phyloP scores from a whole-genome alignment of 106 monocot genomes.

The Apostasia shenzhenica region DNA sequence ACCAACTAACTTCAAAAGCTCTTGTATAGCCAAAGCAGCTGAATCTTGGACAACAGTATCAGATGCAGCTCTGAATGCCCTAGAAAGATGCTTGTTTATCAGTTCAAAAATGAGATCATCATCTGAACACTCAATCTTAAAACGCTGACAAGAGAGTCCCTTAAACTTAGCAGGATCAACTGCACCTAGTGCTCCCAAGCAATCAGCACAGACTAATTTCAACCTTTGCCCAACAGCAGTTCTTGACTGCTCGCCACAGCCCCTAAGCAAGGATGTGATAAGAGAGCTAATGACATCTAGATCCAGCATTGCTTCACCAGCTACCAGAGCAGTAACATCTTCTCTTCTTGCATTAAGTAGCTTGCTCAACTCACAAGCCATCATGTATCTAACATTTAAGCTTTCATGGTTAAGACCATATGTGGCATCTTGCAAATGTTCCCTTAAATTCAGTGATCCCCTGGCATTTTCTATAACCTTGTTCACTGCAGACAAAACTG shows the following conservation, averaged over 20 bases:
- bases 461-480: conserved; percentile 77
- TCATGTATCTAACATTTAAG: conserved; percentile 96
- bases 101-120: conserved; percentile 99
- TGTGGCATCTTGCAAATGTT: conserved; percentile 72
- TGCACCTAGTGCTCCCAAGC: conserved; percentile 93
- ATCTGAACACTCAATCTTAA: conserved; percentile 96
- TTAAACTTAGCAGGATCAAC: conserved; percentile 96
- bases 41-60: conserved; percentile 91
- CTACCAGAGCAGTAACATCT: conserved; percentile 71
- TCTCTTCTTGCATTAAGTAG: conserved; percentile 69
- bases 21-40: conserved; percentile 97
- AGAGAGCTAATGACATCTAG: conserved; percentile 77
- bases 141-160: conserved; percentile 65
- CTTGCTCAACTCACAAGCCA: conserved; percentile 88
- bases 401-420: conserved; percentile 93
- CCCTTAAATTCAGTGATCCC: conserved; percentile 79
- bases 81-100: conserved; percentile 92
- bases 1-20: conserved; percentile 83
- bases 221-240: conserved; percentile 79
- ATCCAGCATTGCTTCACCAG: conserved; percentile 62
- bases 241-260: conserved; percentile 90
- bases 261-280: conserved; percentile 72
- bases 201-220: conserved; percentile 89
- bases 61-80: conserved; percentile 93
- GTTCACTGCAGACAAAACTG: conserved; percentile 73